Evolutionary conservation across 768 basidiomycete species (phyloP).

Genomic region (Tulasnella sp.): DNA sequence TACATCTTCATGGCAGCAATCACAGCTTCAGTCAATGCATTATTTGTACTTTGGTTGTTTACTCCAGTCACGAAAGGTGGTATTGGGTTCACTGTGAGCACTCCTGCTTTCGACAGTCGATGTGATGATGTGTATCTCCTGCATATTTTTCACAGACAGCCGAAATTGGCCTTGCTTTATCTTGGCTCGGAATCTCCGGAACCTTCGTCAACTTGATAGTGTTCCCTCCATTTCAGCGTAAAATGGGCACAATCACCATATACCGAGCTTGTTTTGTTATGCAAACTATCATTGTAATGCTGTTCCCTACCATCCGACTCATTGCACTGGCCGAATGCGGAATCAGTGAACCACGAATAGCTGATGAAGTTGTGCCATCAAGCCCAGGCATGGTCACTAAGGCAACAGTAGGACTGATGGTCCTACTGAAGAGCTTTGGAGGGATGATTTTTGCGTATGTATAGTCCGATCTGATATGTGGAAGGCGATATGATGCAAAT

Average conservation of each 20-base stretch:
- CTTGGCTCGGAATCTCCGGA: constrained; percentile 11
- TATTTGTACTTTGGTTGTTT: constrained; percentile 18
- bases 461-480: neutral
- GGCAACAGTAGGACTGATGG: neutral
- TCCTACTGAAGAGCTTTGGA: neutral
- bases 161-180: constrained; percentile 13
- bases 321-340: neutral
- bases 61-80: constrained; percentile 15
- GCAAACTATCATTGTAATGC: constrained; percentile 9
- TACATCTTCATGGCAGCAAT: constrained; percentile 16
- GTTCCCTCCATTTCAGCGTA: constrained; percentile 15
- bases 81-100: constrained; percentile 15
- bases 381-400: neutral
- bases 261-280: constrained; percentile 9
- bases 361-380: no score
- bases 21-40: constrained; percentile 14
- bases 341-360: neutral
- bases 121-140: no score
- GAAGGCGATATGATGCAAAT: no score
- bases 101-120: neutral
- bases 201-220: constrained; percentile 15
- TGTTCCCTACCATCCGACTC: constrained; percentile 9
- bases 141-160: constrained; percentile 5
- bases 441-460: constrained; percentile 11
- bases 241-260: constrained; percentile 10